Evolutionary conservation across 2,329 filamentous ascomycete genomes (phyloP), one percentile per base, ranked within the genome.

Genomic region (Trichophyton benhamiae): DNA sequence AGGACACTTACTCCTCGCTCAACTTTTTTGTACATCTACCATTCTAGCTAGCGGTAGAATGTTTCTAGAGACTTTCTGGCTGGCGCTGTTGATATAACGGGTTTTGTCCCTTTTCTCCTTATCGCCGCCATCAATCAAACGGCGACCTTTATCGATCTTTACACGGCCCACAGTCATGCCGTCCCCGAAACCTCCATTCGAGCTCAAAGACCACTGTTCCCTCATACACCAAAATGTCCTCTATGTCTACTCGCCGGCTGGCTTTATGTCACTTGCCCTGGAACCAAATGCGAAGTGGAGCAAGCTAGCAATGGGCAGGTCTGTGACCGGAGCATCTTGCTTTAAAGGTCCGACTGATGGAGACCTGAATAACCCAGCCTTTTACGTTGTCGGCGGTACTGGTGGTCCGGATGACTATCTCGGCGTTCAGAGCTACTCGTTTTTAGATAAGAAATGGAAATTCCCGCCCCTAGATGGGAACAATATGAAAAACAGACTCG

Each of bases 321-420:
- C 84, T 17, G 88, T 96, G 22, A 84, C 83, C 1, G 89, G 88
- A 53, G 89, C 83, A 46, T 83, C 84, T 5, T 97, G 92, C 74
- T 87, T 95, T 22, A 85, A 85, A 61, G 85, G 85, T 42, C 82
- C 80, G 25, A 80, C 86, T 7, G 73, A 76, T 22, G 80, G 80
- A 20, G 80, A 87, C 65, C 71, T 79, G 17, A 76, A 78, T 46
- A 75, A 82, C 59, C 80, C 86, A 3, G 87, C 82, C 27, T 79
- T 96, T 33, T 96, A 87, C 70, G 81, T 96, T 55, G 84, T 97
- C 42, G 92, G 92, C 67, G 92, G 92, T 60, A 82, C 79, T n/a
- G 75, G 78, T 62, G 58, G 41, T 22, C 77, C 79, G 62, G 58
- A 48, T n/a, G 75, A 77, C 57, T 95, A 94, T 70, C 76, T 82